Evolutionary conservation across 441 rosid genomes (phyloP).

Genomic region (Geranium incanum): DNA sequence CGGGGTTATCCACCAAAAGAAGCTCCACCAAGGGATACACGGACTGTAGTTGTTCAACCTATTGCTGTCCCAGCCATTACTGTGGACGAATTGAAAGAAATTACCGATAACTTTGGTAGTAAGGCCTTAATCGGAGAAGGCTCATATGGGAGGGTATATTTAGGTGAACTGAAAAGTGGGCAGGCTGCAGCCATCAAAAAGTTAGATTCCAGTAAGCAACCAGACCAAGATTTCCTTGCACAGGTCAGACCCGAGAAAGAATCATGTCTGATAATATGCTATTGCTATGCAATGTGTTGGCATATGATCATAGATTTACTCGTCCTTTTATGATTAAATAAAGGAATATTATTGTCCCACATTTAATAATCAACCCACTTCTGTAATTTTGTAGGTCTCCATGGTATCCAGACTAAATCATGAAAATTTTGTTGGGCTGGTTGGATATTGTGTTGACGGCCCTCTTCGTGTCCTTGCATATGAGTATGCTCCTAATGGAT

Average conservation of each 20-base stretch:
- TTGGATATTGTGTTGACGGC: conserved; percentile 52
- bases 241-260: conserved; percentile 33
- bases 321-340: conserved; percentile 13
- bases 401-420: conserved; percentile 55
- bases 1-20: conserved; percentile 30
- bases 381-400: conserved; percentile 28
- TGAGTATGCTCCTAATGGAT: conserved; percentile 54
- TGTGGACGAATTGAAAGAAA: conserved; percentile 42
- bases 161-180: conserved; percentile 46
- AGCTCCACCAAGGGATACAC: conserved; percentile 32
- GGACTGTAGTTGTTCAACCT: conserved; percentile 37
- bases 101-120: conserved; percentile 47
- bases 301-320: conserved; percentile 7
- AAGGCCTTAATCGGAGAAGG: conserved; percentile 54
- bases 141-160: conserved; percentile 53
- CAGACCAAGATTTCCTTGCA: conserved; percentile 45
- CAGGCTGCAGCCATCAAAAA: conserved; percentile 53
- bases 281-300: neutral
- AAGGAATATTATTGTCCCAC: neutral
- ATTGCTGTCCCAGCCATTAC: conserved; percentile 36
- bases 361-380: conserved; percentile 10
- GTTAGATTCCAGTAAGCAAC: conserved; percentile 56
- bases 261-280: neutral
- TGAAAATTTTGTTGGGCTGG: conserved; percentile 48
- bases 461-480: conserved; percentile 50